Conservation (phyloP, 202 grass and related monocot species). For the Brachypodium distachyon region DNA sequence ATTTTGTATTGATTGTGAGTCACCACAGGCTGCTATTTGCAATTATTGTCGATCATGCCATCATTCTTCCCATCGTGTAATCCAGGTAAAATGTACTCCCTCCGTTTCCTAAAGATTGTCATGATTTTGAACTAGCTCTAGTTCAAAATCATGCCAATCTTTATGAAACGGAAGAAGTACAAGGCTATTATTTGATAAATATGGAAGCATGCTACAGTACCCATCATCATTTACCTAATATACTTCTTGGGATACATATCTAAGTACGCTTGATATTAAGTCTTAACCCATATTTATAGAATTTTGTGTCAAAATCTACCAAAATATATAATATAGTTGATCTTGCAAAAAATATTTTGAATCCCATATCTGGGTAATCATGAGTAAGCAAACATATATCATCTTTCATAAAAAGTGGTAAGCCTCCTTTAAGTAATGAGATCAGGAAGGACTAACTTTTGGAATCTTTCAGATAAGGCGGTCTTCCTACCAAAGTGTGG, state of each 20-base stretch:
- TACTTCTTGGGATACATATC: neutral
- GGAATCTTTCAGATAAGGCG: neutral
- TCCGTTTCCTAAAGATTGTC: too few species aligned
- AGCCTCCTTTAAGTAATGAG: neutral
- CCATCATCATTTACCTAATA: neutral
- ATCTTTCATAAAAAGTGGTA: neutral
- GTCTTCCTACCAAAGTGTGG: slow-evolving; percentile 17
- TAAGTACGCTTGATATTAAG: neutral
- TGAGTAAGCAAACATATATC: neutral
- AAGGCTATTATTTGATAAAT: neutral
- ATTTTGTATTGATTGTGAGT: neutral
- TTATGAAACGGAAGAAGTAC: too few species aligned
- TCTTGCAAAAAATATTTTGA: neutral
- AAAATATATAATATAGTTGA: neutral
- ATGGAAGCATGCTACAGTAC: neutral
- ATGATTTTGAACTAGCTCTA: too few species aligned
- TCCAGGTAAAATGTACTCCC: slow-evolving; percentile 12
- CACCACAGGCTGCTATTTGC: neutral
- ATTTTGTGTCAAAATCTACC: neutral
- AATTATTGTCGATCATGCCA: neutral
- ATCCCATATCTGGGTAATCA: neutral
- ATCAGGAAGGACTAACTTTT: neutral
- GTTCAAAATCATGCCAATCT: too few species aligned
- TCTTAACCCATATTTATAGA: neutral
- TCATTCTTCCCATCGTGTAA: slow-evolving; percentile 17